Percentiles rank a stretch among this genome's conserved stretches.
Conservation (phyloP, 2,329 filamentous ascomycete species). For the Tolypocladium ovalisporum region DNA sequence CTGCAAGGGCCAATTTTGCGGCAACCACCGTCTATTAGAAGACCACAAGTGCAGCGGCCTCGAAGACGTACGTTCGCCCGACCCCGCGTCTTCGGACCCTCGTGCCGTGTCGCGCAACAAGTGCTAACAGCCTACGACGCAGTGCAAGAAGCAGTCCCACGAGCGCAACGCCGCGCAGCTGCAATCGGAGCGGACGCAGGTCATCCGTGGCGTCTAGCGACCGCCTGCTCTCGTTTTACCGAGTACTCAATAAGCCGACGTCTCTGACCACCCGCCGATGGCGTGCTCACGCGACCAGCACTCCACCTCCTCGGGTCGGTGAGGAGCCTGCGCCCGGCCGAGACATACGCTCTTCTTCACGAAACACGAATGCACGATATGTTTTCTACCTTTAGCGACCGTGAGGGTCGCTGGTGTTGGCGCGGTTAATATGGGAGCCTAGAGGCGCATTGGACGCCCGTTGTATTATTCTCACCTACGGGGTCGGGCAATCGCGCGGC, state of each 20-base stretch:
- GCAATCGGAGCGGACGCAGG: slow-evolving; percentile 83
- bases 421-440: slow-evolving; percentile 1
- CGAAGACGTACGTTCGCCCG: slow-evolving; percentile 58
- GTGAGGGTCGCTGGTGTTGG: not conserved
- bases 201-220: slow-evolving; percentile 73
- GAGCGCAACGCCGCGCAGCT: slow-evolving; percentile 89
- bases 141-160: slow-evolving; percentile 95
- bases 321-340: not conserved
- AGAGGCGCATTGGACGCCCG: slow-evolving; percentile 4
- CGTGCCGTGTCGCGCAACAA: not conserved
- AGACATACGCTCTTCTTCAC: not conserved
- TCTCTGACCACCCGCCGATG: not conserved
- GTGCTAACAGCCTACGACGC: slow-evolving; percentile 5
- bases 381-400: not conserved
- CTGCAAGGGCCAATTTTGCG: slow-evolving; percentile 89
- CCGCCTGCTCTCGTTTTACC: not conserved
- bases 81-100: not conserved
- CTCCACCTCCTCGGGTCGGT: not conserved
- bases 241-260: not conserved
- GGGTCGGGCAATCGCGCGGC: slow-evolving; percentile 5
- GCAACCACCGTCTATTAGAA: slow-evolving; percentile 87
- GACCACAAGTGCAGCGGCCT: slow-evolving; percentile 87
- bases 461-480: slow-evolving; percentile 8
- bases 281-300: not conserved
- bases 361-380: slow-evolving; percentile 9